phyloP scores from a whole-genome alignment of 176 grass and related monocot genomes.

The Oropetium thomaeum region DNA sequence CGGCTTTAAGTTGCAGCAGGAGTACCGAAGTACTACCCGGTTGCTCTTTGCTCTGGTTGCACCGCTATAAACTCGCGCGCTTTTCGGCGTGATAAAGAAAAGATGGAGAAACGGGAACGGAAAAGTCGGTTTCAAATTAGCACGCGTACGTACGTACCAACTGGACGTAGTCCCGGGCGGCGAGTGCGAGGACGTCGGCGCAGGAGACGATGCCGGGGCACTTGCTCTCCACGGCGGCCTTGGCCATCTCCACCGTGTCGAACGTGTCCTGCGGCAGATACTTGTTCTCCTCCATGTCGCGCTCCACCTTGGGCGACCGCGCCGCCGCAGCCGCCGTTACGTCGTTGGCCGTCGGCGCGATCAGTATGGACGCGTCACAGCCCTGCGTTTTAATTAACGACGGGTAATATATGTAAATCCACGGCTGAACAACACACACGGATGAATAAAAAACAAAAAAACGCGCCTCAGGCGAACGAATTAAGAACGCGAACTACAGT shows the following conservation, averaged over 20 bases:
- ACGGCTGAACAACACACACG: not conserved
- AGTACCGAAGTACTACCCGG: not conserved
- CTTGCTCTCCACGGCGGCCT: conserved; percentile 72
- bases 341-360: conserved; percentile 42
- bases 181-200: conserved; percentile 87
- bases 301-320: conserved; percentile 52
- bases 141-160: conserved; percentile 48
- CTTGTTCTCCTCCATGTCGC: conserved; percentile 84
- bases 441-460: too few species aligned
- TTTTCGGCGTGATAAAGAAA: not conserved
- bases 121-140: too few species aligned
- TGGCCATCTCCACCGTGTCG: conserved; percentile 75
- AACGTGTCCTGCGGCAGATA: conserved; percentile 76
- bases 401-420: not conserved
- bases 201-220: conserved; percentile 90
- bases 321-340: not conserved
- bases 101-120: not conserved
- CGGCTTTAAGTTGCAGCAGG: not conserved
- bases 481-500: not conserved
- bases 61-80: not conserved
- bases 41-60: not conserved
- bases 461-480: too few species aligned
- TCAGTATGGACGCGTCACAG: conserved; percentile 85
- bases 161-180: conserved; percentile 78
- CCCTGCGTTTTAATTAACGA: conserved; percentile 39